Evolutionary conservation across 805 yeast species (phyloP), one percentile per base, ranked within the genome.

Genomic region (Yarrowia keelungensis): DNA sequence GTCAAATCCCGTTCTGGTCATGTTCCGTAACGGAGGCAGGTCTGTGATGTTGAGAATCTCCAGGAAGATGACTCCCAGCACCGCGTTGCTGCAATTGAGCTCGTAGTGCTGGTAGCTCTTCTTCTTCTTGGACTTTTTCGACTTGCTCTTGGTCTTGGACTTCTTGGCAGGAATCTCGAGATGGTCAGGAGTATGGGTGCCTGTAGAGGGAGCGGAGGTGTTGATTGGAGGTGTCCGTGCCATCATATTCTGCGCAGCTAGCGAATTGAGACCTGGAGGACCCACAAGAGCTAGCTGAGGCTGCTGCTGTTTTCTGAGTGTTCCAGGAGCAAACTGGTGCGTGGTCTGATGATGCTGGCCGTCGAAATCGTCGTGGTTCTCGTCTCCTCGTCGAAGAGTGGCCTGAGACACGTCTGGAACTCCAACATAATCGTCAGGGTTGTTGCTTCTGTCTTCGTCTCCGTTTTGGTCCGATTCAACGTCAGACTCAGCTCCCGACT

Each of bases 1-100:
- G 77, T 92, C 97, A 75, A 90, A 94, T 0, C 93, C 88, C 26
- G 91, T 86, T 10, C 92, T 81, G 0, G 90, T 86, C 15, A 90
- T 79, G 71, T 89, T 88, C 49, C 84, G 83, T 67, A 88, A 82
- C 0, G 96, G 91, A 0, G 99, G 99, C 45, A 94, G 80, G 69
- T 89, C 92, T 1, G 85, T 79, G 10, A 94, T 92, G 0, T 89
- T 85, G 3, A 86, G 83, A 22, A 94, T 85, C 71, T 93, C 97
- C 43, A 94, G 75, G 73, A 89, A 91, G 4, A 90, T 77, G 8
- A 93, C 89, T 1, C 98, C 99, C 1, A 74, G 71, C 9, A 79
- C 74, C 35, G 75, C 76, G 3, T 75, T 70, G 14, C 58, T 68
- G 5, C 72, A 69, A 41, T 69, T 69, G 54, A 75, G 71, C 62